Evolutionary conservation across 2,329 filamentous ascomycete species (phyloP), one percentile per base, ranked within the genome.

Genomic region (Microcera coccophila): DNA sequence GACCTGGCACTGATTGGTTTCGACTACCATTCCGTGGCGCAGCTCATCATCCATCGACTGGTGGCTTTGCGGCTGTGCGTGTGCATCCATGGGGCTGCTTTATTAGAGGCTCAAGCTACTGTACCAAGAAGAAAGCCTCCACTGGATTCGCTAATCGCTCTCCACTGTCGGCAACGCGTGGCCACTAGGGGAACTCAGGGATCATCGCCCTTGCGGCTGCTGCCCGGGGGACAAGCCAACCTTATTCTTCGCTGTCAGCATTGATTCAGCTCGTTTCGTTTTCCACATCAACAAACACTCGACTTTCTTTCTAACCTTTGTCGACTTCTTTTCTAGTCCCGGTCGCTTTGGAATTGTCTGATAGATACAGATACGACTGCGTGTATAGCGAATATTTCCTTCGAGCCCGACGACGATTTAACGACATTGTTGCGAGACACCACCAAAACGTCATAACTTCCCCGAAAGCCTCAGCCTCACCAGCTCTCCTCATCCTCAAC

Each of bases 151-250:
- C 24, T 28, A 28, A 14, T 14, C 9, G 14, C 14, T n/a, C n/a
- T n/a, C n/a, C 29, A 17, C 33, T 35, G 10, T 5, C 28, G 49
- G 51, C 51, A 54, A 54, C 51, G 48, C 52, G 51, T 48, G 43
- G 39, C 47, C 49, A 44, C n/a, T n/a, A n/a, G n/a, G n/a, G 15
- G 33, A 35, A 7, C 11, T 32, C 5, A n/a, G n/a, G n/a, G n/a
- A n/a, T 16, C 16, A 17, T 17, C 8, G 17, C 16, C 9, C 15
- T 17, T 20, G 9, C 8, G 33, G 8, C 33, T n/a, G 33, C 33
- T 35, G 33, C 15, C 33, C 12, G 15, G 33, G 33, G 15, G 33
- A 18, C 16, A 18, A 20, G 16, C 33, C 16, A n/a, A n/a, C 5
- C 29, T 5, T n/a, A 28, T 33, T 33, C 31, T 33, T 11, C 15